phyloP scores from a whole-genome alignment of 495 filamentous ascomycete genomes.

The Penicillium simplicissimum region DNA sequence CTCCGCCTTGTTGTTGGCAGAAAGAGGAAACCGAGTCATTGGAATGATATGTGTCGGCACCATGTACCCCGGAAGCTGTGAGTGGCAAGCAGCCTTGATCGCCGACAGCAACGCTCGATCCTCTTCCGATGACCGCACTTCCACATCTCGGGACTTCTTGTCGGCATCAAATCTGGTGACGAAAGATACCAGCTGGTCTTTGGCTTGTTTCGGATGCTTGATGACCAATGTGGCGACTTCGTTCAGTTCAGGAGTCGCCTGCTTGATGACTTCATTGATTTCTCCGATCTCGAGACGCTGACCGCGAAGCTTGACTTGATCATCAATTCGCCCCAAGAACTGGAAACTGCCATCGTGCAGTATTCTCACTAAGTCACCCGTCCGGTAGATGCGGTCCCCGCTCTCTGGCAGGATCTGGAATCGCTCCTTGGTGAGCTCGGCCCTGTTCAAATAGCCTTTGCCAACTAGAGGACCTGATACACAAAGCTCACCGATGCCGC shows the following conservation, averaged over 20 bases:
- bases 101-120: slow-evolving; percentile 18
- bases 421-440: slow-evolving; percentile 49
- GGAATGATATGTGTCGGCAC: slow-evolving; percentile 53
- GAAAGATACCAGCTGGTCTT: slow-evolving; percentile 47
- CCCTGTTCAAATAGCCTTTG: slow-evolving; percentile 80
- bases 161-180: slow-evolving; percentile 18
- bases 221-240: slow-evolving; percentile 44
- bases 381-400: slow-evolving; percentile 48
- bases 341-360: slow-evolving; percentile 52
- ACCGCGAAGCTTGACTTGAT: slow-evolving; percentile 78
- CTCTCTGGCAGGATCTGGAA: slow-evolving; percentile 39
- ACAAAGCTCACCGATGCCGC: slow-evolving; percentile 83
- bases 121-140: slow-evolving; percentile 18
- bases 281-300: slow-evolving; percentile 77
- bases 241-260: slow-evolving; percentile 33
- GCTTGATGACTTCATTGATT: slow-evolving; percentile 58
- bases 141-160: slow-evolving; percentile 17
- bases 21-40: slow-evolving; percentile 43
- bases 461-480: slow-evolving; percentile 84
- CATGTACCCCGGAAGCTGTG: slow-evolving; percentile 54
- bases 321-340: slow-evolving; percentile 73
- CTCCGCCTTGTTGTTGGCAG: slow-evolving; percentile 50
- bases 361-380: slow-evolving; percentile 51
- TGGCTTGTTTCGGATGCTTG: slow-evolving; percentile 45
- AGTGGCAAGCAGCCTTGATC: slow-evolving; percentile 39